Evolutionary conservation across 2,329 filamentous ascomycete species (phyloP).

Genomic region (Xylariaceae sp.): DNA sequence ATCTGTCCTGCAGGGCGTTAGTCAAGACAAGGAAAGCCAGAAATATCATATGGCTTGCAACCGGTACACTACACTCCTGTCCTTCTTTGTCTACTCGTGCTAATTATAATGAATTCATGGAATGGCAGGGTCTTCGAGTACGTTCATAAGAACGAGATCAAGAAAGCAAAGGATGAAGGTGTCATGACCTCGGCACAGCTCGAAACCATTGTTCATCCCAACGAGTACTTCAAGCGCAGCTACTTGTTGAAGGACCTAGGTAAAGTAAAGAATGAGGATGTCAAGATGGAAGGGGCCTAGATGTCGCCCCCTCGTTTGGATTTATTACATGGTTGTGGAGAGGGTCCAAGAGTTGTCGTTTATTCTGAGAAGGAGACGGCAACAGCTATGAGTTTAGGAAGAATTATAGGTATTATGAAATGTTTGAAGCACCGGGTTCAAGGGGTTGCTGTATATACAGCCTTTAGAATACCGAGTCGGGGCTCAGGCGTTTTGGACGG

Average conservation of each 20-base stretch:
- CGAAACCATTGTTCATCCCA: conserved; percentile 94
- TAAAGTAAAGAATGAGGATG: conserved; percentile 44
- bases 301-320: neutral
- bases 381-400: neutral
- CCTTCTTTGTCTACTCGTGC: neutral
- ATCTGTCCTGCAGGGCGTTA: conserved; percentile 71
- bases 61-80: conserved; percentile 46
- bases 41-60: conserved; percentile 96
- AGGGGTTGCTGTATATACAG: neutral
- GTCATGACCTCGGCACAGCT: conserved; percentile 69
- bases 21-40: conserved; percentile 81
- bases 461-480: neutral
- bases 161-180: conserved; percentile 67
- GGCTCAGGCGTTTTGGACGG: neutral
- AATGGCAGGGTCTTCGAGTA: conserved; percentile 72
- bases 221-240: conserved; percentile 95
- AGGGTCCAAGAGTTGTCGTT: neutral
- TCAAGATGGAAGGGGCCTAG: conserved; percentile 50
- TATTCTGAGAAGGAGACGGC: no score
- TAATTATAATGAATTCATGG: conserved; percentile 14
- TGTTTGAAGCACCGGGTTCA: neutral
- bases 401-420: neutral
- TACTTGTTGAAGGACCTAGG: conserved; percentile 79
- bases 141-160: conserved; percentile 72
- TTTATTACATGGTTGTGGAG: neutral